phyloP scores from a whole-genome alignment of 169 alveolate species.

The Plasmodium blacklocki region DNA sequence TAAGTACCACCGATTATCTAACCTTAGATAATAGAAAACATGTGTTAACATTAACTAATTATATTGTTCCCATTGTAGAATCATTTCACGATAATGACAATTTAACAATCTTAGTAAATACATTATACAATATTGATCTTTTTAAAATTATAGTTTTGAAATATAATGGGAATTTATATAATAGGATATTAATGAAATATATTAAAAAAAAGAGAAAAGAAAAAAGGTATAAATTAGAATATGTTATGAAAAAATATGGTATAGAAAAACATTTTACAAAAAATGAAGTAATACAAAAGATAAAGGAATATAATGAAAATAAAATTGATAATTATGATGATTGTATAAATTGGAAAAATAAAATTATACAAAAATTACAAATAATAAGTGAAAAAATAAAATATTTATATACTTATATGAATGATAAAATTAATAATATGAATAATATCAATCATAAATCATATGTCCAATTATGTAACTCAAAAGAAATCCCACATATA shows the following conservation, averaged over 20 bases:
- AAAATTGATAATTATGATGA: slow-evolving; percentile 5
- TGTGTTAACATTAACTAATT: slow-evolving; percentile 58
- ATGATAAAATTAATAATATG: slow-evolving; percentile 43
- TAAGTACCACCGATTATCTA: slow-evolving; percentile 9
- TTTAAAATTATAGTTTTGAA: slow-evolving; percentile 49
- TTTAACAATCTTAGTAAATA: slow-evolving; percentile 53
- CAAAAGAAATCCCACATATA: not conserved
- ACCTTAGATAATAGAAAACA: slow-evolving; percentile 28
- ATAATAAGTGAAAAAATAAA: slow-evolving; percentile 13
- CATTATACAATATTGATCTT: slow-evolving; percentile 52
- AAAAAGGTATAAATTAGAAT: slow-evolving; percentile 55
- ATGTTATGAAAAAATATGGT: slow-evolving; percentile 40
- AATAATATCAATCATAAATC: slow-evolving; percentile 24
- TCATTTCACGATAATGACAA: slow-evolving; percentile 67
- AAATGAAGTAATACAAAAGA: slow-evolving; percentile 29
- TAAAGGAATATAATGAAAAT: slow-evolving; percentile 38
- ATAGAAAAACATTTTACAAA: slow-evolving; percentile 15
- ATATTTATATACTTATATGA: not conserved
- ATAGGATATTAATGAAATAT: slow-evolving; percentile 36
- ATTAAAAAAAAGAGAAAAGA: slow-evolving; percentile 30
- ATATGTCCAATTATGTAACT: not conserved
- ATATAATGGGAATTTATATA: slow-evolving; percentile 55
- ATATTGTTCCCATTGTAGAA: slow-evolving; percentile 65
- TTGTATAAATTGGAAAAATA: not conserved
- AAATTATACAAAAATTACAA: slow-evolving; percentile 13